These are phyloP conservation scores for Bolboschoenus planiculmis DNA, from an alignment of 176 grass and related monocot genomes.

Conservation along the genomic window DNA sequence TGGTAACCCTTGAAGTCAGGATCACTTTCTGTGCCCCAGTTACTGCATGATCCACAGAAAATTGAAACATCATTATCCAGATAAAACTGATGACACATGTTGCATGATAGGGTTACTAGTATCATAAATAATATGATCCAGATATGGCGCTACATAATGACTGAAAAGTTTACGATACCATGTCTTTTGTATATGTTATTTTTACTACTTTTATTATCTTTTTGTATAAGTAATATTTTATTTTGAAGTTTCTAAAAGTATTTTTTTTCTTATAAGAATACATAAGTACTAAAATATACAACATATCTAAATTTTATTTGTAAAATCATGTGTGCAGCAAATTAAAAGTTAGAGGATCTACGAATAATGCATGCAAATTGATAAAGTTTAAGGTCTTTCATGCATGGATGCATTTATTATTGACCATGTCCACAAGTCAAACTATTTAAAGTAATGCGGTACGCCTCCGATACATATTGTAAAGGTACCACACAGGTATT, in stretches of 20 bases:
- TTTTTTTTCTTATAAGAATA: not conserved
- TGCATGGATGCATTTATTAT: not conserved
- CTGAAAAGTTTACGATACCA: not conserved
- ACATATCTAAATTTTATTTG: not conserved
- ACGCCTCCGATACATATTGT: not conserved
- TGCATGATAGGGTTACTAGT: not conserved
- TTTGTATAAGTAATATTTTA: not conserved
- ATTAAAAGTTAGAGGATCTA: not conserved
- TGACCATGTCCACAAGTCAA: not conserved
- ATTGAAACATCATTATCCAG: not conserved
- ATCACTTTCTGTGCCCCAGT: constrained; percentile 95
- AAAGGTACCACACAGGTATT: not conserved
- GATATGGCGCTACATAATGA: not conserved
- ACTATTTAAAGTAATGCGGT: not conserved
- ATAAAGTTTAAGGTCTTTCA: not conserved
- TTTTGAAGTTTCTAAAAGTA: not conserved
- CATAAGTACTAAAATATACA: not conserved
- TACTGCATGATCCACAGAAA: constrained; percentile 32
- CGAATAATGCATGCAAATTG: not conserved
- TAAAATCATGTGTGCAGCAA: not conserved
- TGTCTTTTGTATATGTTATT: not conserved
- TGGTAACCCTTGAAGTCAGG: constrained; percentile 96
- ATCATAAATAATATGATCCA: not conserved
- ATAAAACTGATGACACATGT: not conserved
- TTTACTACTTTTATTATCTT: not conserved